Evolutionary conservation across 495 filamentous ascomycete genomes (phyloP), one percentile per base, ranked within the genome.

Genomic region (Trichoderma orchidacearum): DNA sequence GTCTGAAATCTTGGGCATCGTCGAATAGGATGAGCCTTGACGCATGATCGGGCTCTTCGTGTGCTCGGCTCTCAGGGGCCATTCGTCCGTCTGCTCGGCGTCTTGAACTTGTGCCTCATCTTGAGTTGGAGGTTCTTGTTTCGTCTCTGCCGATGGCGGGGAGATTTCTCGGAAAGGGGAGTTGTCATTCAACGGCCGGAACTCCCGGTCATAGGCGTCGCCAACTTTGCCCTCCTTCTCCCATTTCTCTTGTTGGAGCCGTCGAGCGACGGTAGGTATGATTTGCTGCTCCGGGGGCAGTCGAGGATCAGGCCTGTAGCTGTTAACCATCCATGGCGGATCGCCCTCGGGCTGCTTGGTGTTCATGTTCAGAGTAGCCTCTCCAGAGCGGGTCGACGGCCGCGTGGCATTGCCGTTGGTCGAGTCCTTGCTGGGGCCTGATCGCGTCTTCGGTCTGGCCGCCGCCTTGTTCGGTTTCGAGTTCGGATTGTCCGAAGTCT

Each of bases 231-330:
- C 90, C 70, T 95, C 90, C 61, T 83, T 84, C 70, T 90, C 90
- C 90, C 89, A 95, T 65, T 93, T 89, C 67, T 96, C 89, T 74
- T 96, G 93, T 65, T 90, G 85, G 70, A 97, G 77, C 59, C 86
- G 80, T 63, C 85, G 93, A 36, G 93, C 93, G 58, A 96, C 89
- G 0, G 93, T 98, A 3, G 93, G 93, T 17, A 98, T 80, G 54
- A 98, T 80, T 66, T 98, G 93, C 68, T 97, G 87, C 56, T 98
- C 93, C 12, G 89, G 93, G 35, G 93, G 93, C 13, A 98, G 78
- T 35, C 90, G 84, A 34, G 93, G 93, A 66, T 98, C 93, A 3
- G 93, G 94, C 63, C 93, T 94, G 68, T 95, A 98, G 74, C 94
- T 93, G 0, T 85, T 85, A 17, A 90, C 83, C 69, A 96, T 80